Base-by-base conservation (phyloP, 2,329 filamentous ascomycete species). In the Xylogone sp. region DNA sequence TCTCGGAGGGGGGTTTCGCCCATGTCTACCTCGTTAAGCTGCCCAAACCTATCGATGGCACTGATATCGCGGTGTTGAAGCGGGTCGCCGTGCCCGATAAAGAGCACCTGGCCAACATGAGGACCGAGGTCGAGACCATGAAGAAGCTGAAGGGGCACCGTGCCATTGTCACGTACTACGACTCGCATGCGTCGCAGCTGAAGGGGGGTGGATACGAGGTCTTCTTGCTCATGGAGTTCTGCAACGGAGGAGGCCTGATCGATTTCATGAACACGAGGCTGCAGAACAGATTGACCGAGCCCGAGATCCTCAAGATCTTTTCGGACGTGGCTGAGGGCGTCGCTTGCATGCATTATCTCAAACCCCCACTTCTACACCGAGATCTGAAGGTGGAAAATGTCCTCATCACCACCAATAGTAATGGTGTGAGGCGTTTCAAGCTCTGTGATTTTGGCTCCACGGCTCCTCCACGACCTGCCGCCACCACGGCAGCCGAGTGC, bases 221-320 rank as follows among this genome's bases (percentile, higher is more conserved):
- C 53, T 99, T 99, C 65, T 71, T 99, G 65, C 84, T 99, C 58
- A 99, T 99, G 94, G 94, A 99, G 69, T 97, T 87, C 71, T 99
- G 94, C 74, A 84, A 88, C 64, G 94, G 94, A 47, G 94, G 94
- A 58, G 93, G 94, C 31, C 74, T 99, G 67, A 99, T 99, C 68
- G 94, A 99, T 73, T 99, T 97, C 69, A 99, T 99, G 94, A 99
- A 99, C 72, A 99, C 94, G 31, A 84, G 94, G 49, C 75, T 99
- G 63, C 94, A 99, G 72, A 92, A 99, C 69, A 88, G 94, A 47
- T 78, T 99, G 70, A 99, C 93, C 31, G 94, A 99, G 74, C 93
- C 94, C 46, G 94, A 99, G 76, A 96, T 99, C 61, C 76, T 99
- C 62, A 88, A 92, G 75, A 97, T 99, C 71, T 97, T 99, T 72